Base-by-base conservation (phyloP, 768 basidiomycete species). In the Rhodosporidiobolus odoratus region DNA sequence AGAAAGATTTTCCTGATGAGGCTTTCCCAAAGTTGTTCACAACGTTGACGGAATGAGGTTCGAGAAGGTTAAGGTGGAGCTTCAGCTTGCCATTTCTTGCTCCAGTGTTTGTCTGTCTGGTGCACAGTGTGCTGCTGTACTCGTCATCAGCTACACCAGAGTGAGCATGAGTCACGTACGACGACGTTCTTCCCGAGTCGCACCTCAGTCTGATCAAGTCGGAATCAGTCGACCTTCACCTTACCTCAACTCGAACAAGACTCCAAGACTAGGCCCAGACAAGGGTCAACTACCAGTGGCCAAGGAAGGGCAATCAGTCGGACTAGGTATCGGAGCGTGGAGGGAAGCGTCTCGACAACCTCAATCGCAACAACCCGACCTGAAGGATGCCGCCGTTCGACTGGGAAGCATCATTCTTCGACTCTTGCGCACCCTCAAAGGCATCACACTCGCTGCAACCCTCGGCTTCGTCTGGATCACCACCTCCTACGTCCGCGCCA, bases 381-480 rank as follows among this genome's bases (percentile, higher is more conserved):
- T n/a, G n/a, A 58, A 38, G 27, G 30, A 47, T 8, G 58, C 48
- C 13, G 12, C 45, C 38, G 4, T 16, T 13, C 65, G 70, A 15
- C 10, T 72, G 32, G 40, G 35, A 32, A n/a, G 12, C 30, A 23
- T 74, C 59, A 1, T 54, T n/a, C 41, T 58, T 30, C 63, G 69
- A 4, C 21, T 68, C 40, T 23, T 63, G 21, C 58, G 57, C 35
- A 66, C 47, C 16, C 65, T 65, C 0, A 19, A 35, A 3, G 59
- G 43, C 12, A 27, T 71, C 41, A 23, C 45, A 27, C n/a, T 48
- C 35, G 56, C 68, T 60, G 45, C 32, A 2, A 30, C 61, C 54
- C 16, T 57, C 52, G 0, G 27, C 63, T n/a, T 71, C 47, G 2
- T 71, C 9, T 58, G 64, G 62, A 27, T 57, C 48, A 59, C 66